Percentiles rank a stretch among this genome's conserved stretches.
phyloP scores from a whole-genome alignment of 768 basidiomycete genomes.

The Termitomyces sp. region DNA sequence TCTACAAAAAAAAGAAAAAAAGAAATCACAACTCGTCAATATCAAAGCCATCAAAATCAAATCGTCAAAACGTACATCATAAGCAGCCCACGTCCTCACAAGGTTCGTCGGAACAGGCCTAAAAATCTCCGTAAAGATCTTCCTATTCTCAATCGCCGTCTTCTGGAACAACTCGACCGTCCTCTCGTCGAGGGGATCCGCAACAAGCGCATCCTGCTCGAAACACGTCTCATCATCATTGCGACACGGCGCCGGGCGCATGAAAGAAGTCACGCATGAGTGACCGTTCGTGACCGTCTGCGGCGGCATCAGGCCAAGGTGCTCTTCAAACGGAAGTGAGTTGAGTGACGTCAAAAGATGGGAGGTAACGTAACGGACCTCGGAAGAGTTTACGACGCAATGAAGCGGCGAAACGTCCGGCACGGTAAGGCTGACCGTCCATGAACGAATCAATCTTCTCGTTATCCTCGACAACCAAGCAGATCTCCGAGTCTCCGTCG shows the following conservation, averaged over 20 bases:
- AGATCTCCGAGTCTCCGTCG: conserved; percentile 94
- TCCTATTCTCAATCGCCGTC: conserved; percentile 77
- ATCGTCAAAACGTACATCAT: conserved; percentile 48
- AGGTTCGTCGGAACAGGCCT: conserved; percentile 82
- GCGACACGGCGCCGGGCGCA: conserved; percentile 73
- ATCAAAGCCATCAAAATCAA: not conserved
- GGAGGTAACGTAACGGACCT: conserved; percentile 34
- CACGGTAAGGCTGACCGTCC: conserved; percentile 72
- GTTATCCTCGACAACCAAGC: conserved; percentile 84
- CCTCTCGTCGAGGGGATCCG: conserved; percentile 70
- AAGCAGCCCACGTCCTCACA: conserved; percentile 73
- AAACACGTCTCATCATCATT: conserved; percentile 62
- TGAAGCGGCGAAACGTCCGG: conserved; percentile 75
- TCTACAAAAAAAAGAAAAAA: conserved; percentile 31
- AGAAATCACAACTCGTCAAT: not conserved
- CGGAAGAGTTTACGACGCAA: conserved; percentile 80
- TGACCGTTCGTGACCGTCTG: conserved; percentile 43
- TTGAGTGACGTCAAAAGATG: not conserved
- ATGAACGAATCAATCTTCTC: conserved; percentile 73
- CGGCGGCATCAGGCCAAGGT: conserved; percentile 80
- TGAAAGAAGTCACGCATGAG: conserved; percentile 48
- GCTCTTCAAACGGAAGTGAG: conserved; percentile 43
- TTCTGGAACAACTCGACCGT: conserved; percentile 56
- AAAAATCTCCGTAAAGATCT: conserved; percentile 85
- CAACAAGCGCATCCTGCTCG: conserved; percentile 60